Base-by-base conservation (phyloP, 805 yeast genomes). In the Zygoascus flipseniorum region DNA sequence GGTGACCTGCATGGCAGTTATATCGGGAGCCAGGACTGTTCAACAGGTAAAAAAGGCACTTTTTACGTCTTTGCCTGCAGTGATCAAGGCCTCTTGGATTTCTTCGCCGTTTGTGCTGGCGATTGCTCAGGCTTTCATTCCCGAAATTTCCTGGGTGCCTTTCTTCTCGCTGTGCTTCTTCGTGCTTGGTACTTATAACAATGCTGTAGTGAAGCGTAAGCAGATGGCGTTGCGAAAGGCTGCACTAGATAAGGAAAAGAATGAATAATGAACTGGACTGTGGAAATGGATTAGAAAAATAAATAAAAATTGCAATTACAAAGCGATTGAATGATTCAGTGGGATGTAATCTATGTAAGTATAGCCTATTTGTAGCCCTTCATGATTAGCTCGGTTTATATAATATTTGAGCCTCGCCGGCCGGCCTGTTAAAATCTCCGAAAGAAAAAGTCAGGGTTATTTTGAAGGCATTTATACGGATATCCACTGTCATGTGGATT, bases 91-190 rank as follows among this genome's bases (percentile, higher is more conserved):
- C 42, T 60, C 65, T 37, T 71, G 74, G 75, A 55, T 66, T 47
- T 58, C 68, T 14, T 64, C 71, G n/a, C 74, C 74, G 11, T 44
- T 66, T 28, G 58, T 65, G 5, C 54, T 71, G 52, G 71, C 69
- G 4, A 47, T 70, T 45, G 72, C 74, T 19, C 74, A 71, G 60
- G 62, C 61, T 32, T 67, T 65, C 52, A 57, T 71, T 39, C 74
- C 74, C 32, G 67, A 66, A 56, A 55, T 61, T 20, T 68, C 71
- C 18, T 71, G 74, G 74, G 71, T 70, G 26, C 74, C 74, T 6
- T 64, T 66, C 61, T 71, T 71, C 60, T 61, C 69, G 32, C 54
- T 71, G 52, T 62, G 70, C 47, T 68, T 70, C 31, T 71, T 71
- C 60, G 47, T 71, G 44, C 58, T 71, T 31, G 64, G 69, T 50